Conservation (phyloP, 306 rosid species). For the Cyclanthera cordifolia region DNA sequence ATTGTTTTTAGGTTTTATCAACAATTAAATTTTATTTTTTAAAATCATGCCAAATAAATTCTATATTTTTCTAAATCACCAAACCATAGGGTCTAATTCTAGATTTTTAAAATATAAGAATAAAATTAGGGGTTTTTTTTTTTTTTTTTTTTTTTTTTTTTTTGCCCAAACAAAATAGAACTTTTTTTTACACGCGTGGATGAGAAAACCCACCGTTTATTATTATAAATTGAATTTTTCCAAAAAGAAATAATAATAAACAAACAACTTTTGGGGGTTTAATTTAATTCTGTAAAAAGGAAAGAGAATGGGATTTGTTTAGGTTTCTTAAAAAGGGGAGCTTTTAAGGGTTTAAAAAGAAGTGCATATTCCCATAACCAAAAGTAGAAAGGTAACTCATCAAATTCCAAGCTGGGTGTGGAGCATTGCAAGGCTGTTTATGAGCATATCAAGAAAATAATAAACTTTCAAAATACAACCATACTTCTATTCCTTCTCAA, state of each 20-base stretch:
- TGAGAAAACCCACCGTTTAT: slow-evolving; percentile 3
- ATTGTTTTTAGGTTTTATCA: no score
- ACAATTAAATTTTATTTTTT: no score
- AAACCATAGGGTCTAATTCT: no score
- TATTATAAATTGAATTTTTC: not conserved
- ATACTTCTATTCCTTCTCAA: no score
- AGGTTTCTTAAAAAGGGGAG: not conserved
- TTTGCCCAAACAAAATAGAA: no score
- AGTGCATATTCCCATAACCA: slow-evolving; percentile 17
- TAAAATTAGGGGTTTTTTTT: no score
- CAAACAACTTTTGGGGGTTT: not conserved
- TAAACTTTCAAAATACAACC: no score
- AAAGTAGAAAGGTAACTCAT: slow-evolving; percentile 27
- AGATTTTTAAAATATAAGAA: no score
- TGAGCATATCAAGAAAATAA: no score
- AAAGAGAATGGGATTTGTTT: not conserved
- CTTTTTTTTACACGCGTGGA: slow-evolving; percentile 1
- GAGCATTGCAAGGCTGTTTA: slow-evolving; percentile 54
- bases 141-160: no score
- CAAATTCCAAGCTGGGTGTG: slow-evolving; percentile 47
- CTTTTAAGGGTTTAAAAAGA: not conserved
- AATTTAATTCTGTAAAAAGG: not conserved
- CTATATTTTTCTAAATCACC: no score
- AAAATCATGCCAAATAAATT: no score
- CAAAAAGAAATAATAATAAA: not conserved